These are phyloP conservation scores for Trapa bicornis DNA, from an alignment of 345 rosid species.

Conservation along the genomic window DNA sequence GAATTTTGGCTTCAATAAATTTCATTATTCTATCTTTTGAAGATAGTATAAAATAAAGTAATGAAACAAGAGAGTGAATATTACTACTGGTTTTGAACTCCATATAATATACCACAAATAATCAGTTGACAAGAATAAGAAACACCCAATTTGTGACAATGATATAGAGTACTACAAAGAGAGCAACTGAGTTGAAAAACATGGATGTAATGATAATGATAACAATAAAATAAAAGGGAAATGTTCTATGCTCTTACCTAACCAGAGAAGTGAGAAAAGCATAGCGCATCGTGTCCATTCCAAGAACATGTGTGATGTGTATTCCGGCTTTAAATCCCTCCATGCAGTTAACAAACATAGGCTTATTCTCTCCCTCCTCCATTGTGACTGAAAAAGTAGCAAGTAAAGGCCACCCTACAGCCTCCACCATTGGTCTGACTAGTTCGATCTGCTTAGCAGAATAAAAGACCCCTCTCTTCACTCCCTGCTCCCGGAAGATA, in stretches of 20 bases:
- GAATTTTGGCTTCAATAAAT: neutral
- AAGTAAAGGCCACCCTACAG: slow-evolving; percentile 96
- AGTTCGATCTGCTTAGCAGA: slow-evolving; percentile 64
- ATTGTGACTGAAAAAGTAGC: slow-evolving; percentile 95
- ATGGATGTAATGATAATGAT: neutral
- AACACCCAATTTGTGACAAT: neutral
- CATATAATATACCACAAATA: neutral
- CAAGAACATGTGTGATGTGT: slow-evolving; percentile 76
- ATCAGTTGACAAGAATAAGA: neutral
- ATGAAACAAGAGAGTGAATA: neutral
- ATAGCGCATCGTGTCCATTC: slow-evolving; percentile 99
- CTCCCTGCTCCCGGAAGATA: slow-evolving; percentile 72
- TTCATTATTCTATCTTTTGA: neutral
- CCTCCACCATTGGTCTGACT: slow-evolving; percentile 95
- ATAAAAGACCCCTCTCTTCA: slow-evolving; percentile 78
- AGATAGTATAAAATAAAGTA: neutral
- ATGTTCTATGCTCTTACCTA: slow-evolving; percentile 33
- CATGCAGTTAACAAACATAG: slow-evolving; percentile 82
- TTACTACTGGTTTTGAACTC: neutral
- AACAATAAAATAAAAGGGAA: neutral
- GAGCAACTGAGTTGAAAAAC: neutral
- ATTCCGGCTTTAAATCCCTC: slow-evolving; percentile 99
- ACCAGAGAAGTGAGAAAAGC: slow-evolving; percentile 94
- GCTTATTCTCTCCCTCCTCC: slow-evolving; percentile 98
- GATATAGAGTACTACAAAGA: neutral